Conservation (phyloP, 371 early-diverging fungal species). For the Saksenaea oblongispora region DNA sequence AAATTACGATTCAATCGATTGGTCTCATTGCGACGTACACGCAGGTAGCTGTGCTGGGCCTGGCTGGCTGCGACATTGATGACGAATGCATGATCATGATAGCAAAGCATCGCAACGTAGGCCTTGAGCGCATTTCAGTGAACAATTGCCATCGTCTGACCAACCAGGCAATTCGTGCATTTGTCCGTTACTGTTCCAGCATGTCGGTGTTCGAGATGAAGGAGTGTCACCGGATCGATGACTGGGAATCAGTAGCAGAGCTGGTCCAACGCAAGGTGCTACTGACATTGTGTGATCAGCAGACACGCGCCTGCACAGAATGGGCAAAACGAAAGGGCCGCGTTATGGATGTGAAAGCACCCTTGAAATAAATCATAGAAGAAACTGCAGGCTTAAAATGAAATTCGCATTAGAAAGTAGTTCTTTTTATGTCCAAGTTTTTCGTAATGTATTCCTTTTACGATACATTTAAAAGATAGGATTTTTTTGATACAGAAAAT, state of each 20-base stretch:
- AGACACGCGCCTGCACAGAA: slow-evolving; percentile 41
- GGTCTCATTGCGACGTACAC: slow-evolving; percentile 52
- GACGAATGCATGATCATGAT: slow-evolving; percentile 58
- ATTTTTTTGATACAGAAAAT: no score
- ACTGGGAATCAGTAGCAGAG: slow-evolving; percentile 43
- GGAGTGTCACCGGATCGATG: slow-evolving; percentile 51
- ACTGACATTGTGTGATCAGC: slow-evolving; percentile 46
- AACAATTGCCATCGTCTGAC: slow-evolving; percentile 60
- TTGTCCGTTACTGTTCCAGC: slow-evolving; percentile 49
- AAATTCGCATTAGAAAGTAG: no score
- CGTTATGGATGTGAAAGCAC: slow-evolving; percentile 33
- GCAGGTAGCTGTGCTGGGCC: slow-evolving; percentile 50
- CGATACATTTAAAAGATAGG: no score
- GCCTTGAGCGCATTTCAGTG: slow-evolving; percentile 58
- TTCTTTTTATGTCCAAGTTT: no score
- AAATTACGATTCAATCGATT: slow-evolving; percentile 55
- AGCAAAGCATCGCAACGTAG: slow-evolving; percentile 44
- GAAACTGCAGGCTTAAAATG: no score
- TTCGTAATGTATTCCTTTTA: no score
- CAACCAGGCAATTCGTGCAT: slow-evolving; percentile 46
- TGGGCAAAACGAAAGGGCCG: slow-evolving; percentile 41
- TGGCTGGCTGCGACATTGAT: slow-evolving; percentile 61
- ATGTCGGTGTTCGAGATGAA: slow-evolving; percentile 64
- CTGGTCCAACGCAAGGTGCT: slow-evolving; percentile 42
- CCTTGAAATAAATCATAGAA: slow-evolving; percentile 42